Evolutionary conservation across 805 yeast species (phyloP), one percentile per base, ranked within the genome.

Genomic region (Cyberlindnera maritima): DNA sequence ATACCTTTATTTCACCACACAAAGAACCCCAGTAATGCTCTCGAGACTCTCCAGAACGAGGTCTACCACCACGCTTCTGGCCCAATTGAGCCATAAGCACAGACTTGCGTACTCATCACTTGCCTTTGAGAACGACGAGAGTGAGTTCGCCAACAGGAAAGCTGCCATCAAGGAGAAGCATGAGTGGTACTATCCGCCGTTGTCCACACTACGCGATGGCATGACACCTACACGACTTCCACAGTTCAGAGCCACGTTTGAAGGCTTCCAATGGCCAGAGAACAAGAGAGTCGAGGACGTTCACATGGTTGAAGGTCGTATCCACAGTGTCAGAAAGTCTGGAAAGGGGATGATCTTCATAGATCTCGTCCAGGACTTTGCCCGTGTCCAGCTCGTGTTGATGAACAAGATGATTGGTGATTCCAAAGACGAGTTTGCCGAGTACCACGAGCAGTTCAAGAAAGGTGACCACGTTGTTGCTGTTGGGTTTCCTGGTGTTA

Each of bases 401-500:
- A 78, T 77, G 59, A 76, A 74, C 57, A 78, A 73, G 55, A 63
- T 73, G 46, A 66, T 77, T 67, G 67, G 64, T 0, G 29, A 76
- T 7, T 52, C 68, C 1, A 69, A 65, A 19, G 76, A 70, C 0
- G 72, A 71, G 35, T 82, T 81, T 52, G 58, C 60, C 4, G 48
- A 53, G 23, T 52, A 52, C n/a, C 61, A 61, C 55, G 61, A 62
- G 4, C 60, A 67, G 26, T 65, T 89, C 34, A 72, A 83, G 40
- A 76, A 76, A 19, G 97, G 97, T 0, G 99, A 92, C 59, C 76
- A 75, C 37, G 67, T 92, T 3, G 67, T 78, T 8, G 79, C 83
- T 20, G 57, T 65, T 3, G 99, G 99, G 0, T 61, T 56, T 20
- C 90, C 97, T 0, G 88, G 92, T 21, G 62, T 76, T 3, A 88